Evolutionary conservation across 371 early-diverging fungal species (phyloP).

Genomic region (Syncephalis fuscata): DNA sequence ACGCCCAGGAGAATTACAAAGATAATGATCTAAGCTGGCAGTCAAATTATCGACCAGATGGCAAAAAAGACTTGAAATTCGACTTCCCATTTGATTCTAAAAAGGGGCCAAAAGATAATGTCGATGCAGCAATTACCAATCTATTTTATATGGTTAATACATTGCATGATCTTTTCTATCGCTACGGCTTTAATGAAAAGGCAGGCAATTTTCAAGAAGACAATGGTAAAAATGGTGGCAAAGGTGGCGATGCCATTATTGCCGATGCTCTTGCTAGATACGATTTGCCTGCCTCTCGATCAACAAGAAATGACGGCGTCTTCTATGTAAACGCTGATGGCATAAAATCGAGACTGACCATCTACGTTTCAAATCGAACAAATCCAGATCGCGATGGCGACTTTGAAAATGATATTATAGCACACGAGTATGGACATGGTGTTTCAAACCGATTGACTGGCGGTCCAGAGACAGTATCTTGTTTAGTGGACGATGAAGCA

Average conservation of each 20-base stretch:
- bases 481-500: conserved; percentile 84
- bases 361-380: conserved; percentile 74
- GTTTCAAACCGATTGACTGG: conserved; percentile 84
- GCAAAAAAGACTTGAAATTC: conserved; percentile 40
- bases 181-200: conserved; percentile 86
- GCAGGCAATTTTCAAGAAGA: conserved; percentile 93
- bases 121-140: conserved; percentile 81
- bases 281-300: conserved; percentile 4
- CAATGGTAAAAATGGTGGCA: conserved; percentile 73
- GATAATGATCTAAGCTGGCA: conserved; percentile 49
- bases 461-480: conserved; percentile 79
- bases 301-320: conserved; percentile 80
- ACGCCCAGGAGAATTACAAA: conserved; percentile 43
- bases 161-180: conserved; percentile 65
- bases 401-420: conserved; percentile 79
- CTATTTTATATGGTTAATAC: conserved; percentile 88
- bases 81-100: conserved; percentile 56
- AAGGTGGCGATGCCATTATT: conserved; percentile 70
- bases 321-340: conserved; percentile 96
- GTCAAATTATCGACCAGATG: conserved; percentile 61
- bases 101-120: conserved; percentile 47
- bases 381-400: conserved; percentile 79
- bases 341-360: conserved; percentile 74
- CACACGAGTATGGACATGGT: conserved; percentile 89
- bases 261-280: conserved; percentile 79